phyloP scores from a whole-genome alignment of 2,329 filamentous ascomycete species.

The Mycosphaerelloides madeirae region DNA sequence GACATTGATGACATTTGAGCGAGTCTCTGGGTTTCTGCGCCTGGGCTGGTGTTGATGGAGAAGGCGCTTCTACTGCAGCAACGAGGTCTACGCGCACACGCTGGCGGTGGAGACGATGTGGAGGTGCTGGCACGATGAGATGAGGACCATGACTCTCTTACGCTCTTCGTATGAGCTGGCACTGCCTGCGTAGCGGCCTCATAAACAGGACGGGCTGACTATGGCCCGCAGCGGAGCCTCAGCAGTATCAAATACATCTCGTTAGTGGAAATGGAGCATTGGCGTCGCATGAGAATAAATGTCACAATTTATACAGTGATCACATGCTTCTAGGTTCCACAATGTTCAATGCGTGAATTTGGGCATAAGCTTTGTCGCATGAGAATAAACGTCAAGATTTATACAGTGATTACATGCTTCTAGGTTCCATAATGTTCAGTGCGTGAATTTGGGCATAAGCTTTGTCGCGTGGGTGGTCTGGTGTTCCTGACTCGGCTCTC shows the following conservation, averaged over 20 bases:
- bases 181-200: conserved; percentile 1
- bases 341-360: not conserved
- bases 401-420: too few relatives aligned
- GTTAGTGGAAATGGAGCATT: too few relatives aligned
- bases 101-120: too few relatives aligned
- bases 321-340: not conserved
- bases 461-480: not conserved
- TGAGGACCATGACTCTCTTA: too few relatives aligned
- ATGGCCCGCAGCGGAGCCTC: too few relatives aligned
- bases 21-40: not conserved
- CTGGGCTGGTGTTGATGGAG: too few relatives aligned
- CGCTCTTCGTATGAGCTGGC: conserved; percentile 1
- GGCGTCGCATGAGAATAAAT: conserved; percentile 11
- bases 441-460: not conserved
- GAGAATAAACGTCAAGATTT: conserved; percentile 7
- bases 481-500: conserved; percentile 1
- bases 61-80: too few relatives aligned
- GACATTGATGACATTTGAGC: conserved; percentile 88
- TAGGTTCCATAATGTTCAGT: not conserved
- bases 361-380: not conserved
- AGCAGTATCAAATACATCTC: too few relatives aligned
- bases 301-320: not conserved
- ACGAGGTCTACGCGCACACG: too few relatives aligned
- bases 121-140: too few relatives aligned
- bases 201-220: not conserved